A percentile compares a stretch with the other conserved stretches of the same genome.
Conservation (phyloP, 805 yeast genomes). For the Starmerella vitae region DNA sequence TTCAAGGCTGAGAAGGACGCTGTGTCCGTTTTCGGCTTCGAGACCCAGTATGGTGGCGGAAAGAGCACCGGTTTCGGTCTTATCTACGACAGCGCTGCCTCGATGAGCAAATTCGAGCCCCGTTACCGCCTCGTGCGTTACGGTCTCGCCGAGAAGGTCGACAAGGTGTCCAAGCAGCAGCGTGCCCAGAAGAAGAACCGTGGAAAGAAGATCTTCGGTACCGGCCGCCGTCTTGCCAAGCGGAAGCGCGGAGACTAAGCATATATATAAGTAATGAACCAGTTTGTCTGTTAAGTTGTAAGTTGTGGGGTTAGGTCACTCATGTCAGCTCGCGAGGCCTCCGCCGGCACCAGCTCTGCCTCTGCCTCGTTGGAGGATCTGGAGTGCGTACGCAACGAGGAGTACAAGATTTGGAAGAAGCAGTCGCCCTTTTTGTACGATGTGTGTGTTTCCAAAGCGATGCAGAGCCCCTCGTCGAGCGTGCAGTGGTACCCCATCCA, state of each 20-base stretch:
- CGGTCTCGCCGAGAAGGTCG: conserved; percentile 92
- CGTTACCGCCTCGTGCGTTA: conserved; percentile 97
- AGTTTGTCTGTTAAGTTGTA: too few relatives aligned
- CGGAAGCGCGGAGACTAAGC: conserved; percentile 24
- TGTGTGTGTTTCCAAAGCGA: conserved; percentile 39
- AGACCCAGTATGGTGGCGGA: conserved; percentile 99
- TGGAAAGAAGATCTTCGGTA: conserved; percentile 97
- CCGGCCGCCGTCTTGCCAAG: conserved; percentile 87
- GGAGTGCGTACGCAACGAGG: conserved; percentile 23
- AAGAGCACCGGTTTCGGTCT: conserved; percentile 98
- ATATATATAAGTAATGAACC: too few relatives aligned
- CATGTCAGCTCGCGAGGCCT: too few relatives aligned
- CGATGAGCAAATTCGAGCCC: conserved; percentile 98
- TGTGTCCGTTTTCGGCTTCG: conserved; percentile 97
- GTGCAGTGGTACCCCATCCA: conserved; percentile 49
- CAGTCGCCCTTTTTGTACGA: conserved; percentile 48
- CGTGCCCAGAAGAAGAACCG: conserved; percentile 99
- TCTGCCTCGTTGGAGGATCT: conserved; percentile 9
- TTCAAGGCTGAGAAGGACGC: conserved; percentile 90
- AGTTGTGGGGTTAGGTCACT: too few relatives aligned
- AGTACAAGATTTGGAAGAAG: conserved; percentile 51
- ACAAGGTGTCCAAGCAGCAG: conserved; percentile 98
- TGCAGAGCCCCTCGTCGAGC: conserved; percentile 49
- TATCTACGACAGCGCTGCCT: conserved; percentile 94
- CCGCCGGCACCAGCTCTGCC: not conserved